Base-by-base conservation (phyloP, 805 yeast species). In the Maudiozyma saulgeensis region DNA sequence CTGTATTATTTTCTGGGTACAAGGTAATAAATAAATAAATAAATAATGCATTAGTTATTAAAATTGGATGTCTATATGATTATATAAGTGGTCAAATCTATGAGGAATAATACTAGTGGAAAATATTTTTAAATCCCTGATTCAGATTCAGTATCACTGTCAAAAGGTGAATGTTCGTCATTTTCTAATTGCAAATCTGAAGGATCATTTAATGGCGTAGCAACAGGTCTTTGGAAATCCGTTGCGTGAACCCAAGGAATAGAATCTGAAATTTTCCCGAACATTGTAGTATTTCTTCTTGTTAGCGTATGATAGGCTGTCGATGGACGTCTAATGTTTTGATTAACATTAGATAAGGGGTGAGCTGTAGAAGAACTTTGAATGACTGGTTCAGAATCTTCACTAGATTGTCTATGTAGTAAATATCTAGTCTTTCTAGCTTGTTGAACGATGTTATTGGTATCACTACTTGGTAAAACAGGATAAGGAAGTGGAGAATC, bases 401-500 rank as follows among this genome's bases (percentile, higher is more conserved):
- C 19, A 16, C 25, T 34, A 5, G 21, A 18, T 38, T 11, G 28
- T 21, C 28, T 39, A 16, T 15, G 21, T 15, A 19, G 8, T 34
- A 40, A 16, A 15, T 4, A 18, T 15, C 11, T 15, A 11, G 46
- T 16, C 25, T 25, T 44, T 3, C 15, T 35, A n/a, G 23, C 32
- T 9, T 32, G 40, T 21, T 23, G 21, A 5, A 44, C 13, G 21
- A 42, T 42, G 8, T 38, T 40, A 38, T 44, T 47, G 6, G 43
- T 41, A 43, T 45, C 46, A 8, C 21, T 28, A 28, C 43, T 38
- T 7, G 15, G 32, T 3, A 49, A 19, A 4, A 53, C 43, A 2
- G 80, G 78, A 54, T 88, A 91, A 0, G 99, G 99, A 48, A 91
- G 68, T 2, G 91, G 87, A 9, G 87, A 71, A 52, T 91, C 96